Percentiles rank a stretch among this genome's conserved stretches.
phyloP scores from a whole-genome alignment of 2,329 filamentous ascomycete species.

The Lachnellula cervina region DNA sequence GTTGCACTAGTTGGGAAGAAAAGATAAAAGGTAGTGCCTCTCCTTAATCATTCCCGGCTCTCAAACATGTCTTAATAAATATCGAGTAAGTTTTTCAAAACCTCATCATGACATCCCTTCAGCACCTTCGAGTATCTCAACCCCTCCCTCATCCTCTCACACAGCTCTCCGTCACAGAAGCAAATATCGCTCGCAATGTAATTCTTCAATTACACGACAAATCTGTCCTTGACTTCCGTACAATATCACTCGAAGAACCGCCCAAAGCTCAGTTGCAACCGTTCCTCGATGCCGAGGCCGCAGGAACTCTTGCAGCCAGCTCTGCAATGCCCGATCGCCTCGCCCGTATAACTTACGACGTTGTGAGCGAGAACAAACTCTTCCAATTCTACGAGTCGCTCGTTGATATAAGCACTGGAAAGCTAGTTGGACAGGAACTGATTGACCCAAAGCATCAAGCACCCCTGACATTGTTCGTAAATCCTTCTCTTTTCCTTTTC shows the following conservation, averaged over 20 bases:
- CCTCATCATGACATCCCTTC: conserved; percentile 1
- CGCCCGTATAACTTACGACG: conserved; percentile 52
- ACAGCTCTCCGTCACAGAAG: conserved; percentile 41
- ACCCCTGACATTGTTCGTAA: conserved; percentile 39
- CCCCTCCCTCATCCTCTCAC: conserved; percentile 41
- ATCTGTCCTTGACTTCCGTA: conserved; percentile 54
- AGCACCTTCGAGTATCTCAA: neutral
- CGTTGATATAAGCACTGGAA: conserved; percentile 41
- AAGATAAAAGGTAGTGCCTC: neutral
- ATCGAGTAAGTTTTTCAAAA: neutral
- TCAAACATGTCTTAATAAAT: neutral
- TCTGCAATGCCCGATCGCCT: conserved; percentile 43
- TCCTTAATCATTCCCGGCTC: neutral
- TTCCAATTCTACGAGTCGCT: conserved; percentile 51
- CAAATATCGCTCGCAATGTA: conserved; percentile 47
- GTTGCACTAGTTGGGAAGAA: neutral
- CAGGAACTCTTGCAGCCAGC: conserved; percentile 32
- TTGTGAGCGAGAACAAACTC: conserved; percentile 47
- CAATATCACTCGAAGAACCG: conserved; percentile 52
- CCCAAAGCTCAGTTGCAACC: conserved; percentile 44
- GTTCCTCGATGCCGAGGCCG: conserved; percentile 44
- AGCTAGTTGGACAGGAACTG: conserved; percentile 39
- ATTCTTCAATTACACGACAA: conserved; percentile 30
- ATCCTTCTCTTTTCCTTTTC: neutral
- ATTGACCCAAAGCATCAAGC: conserved; percentile 46